Conservation (phyloP, 805 yeast species). For the Ogataea sp. region DNA sequence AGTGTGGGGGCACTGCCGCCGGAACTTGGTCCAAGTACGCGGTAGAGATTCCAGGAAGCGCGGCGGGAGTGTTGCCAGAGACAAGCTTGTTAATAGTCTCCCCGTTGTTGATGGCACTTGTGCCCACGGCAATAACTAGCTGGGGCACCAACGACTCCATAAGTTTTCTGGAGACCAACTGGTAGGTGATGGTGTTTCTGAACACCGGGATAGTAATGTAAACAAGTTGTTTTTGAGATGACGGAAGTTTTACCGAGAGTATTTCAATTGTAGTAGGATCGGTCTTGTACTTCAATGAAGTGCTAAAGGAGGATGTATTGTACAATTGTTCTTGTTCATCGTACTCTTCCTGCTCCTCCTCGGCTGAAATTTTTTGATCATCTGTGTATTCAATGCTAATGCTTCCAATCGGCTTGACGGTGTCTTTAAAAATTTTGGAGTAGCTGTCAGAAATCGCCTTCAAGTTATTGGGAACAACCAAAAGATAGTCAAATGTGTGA, state of each 20-base stretch:
- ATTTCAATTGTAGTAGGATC: slow-evolving; percentile 11
- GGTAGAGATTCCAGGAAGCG: slow-evolving; percentile 23
- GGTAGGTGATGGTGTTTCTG: slow-evolving; percentile 16
- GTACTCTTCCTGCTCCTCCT: slow-evolving; percentile 17
- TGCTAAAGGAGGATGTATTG: too few species aligned
- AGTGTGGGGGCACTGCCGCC: slow-evolving; percentile 38
- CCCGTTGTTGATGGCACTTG: slow-evolving; percentile 14
- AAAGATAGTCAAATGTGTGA: slow-evolving; percentile 14
- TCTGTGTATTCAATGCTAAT: not conserved
- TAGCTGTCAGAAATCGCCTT: slow-evolving; percentile 13
- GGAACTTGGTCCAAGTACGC: slow-evolving; percentile 19
- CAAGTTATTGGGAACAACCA: slow-evolving; percentile 25
- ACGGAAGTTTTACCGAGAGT: too few species aligned
- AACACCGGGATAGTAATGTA: slow-evolving; percentile 14
- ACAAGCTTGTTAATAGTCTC: slow-evolving; percentile 10
- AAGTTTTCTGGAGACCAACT: slow-evolving; percentile 11
- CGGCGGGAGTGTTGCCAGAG: not conserved
- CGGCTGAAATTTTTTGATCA: slow-evolving; percentile 3
- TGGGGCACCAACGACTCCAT: slow-evolving; percentile 6
- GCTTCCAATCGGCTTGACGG: not conserved
- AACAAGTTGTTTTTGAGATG: slow-evolving; percentile 4
- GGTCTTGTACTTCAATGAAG: slow-evolving; percentile 10
- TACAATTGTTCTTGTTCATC: slow-evolving; percentile 47
- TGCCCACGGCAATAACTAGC: slow-evolving; percentile 12
- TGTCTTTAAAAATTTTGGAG: slow-evolving; percentile 4